Percentiles rank a stretch among this genome's conserved stretches.
These are phyloP conservation scores for Lachnellula arida DNA, from an alignment of 2,329 filamentous ascomycete genomes.

Conservation along the genomic window DNA sequence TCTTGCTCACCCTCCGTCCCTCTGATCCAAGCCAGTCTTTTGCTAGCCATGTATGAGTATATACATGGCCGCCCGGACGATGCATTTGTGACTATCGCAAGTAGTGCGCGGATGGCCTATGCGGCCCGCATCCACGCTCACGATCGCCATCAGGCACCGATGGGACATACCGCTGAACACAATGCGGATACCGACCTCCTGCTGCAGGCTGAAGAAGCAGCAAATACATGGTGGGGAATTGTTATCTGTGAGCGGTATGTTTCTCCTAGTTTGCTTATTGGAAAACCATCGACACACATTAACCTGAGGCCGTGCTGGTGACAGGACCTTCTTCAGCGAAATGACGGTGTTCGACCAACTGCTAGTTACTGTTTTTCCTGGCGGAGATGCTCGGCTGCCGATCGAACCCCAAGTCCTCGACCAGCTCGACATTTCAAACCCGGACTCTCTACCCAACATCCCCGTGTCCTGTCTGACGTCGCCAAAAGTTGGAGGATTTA, in stretches of 20 bases:
- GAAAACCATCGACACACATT: not conserved
- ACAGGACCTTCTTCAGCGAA: too few species aligned
- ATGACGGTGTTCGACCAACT: too few species aligned
- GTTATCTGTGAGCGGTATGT: constrained; percentile 29
- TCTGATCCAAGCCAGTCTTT: constrained; percentile 29
- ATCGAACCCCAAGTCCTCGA: constrained; percentile 2
- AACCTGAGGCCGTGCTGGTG: too few species aligned
- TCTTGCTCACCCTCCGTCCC: constrained; percentile 4
- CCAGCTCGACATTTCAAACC: not conserved
- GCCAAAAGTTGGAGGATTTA: too few species aligned
- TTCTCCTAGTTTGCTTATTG: constrained; percentile 1
- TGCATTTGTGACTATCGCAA: too few species aligned
- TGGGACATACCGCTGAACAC: too few species aligned
- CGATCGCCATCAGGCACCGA: too few species aligned
- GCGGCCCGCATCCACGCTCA: too few species aligned
- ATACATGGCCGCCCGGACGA: not conserved
- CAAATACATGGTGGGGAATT: constrained; percentile 32
- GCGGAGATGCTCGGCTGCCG: constrained; percentile 1
- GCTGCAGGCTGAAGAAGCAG: constrained; percentile 16
- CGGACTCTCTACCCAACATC: constrained; percentile 3
- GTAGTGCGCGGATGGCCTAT: too few species aligned
- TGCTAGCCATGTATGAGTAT: constrained; percentile 29
- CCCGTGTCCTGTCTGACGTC: not conserved
- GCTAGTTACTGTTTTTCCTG: not conserved
- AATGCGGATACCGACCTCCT: too few species aligned